Conservation (phyloP, 148 eudicot genomes). For the Rhododendron vialii region DNA sequence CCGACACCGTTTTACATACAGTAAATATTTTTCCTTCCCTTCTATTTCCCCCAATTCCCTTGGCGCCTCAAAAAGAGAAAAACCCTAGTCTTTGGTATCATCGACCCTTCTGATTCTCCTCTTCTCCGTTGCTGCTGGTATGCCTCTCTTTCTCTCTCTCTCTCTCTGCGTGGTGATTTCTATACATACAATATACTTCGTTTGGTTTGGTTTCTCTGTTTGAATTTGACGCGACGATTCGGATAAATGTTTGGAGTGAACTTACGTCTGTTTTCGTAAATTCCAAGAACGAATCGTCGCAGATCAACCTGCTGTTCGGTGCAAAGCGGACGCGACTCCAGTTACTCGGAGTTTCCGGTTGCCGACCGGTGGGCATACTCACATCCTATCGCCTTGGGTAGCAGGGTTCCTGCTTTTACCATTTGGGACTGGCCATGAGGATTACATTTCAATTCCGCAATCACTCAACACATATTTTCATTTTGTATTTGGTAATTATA, state of each 20-base stretch:
- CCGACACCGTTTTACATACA: no score
- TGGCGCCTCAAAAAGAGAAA: no score
- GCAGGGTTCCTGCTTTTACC: slow-evolving; percentile 40
- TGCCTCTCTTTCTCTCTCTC: not conserved
- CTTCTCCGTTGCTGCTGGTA: no score
- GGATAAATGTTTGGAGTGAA: slow-evolving; percentile 19
- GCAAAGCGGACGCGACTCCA: slow-evolving; percentile 16
- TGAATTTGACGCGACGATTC: not conserved
- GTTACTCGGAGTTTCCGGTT: slow-evolving; percentile 20
- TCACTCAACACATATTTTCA: not conserved
- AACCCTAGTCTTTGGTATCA: no score
- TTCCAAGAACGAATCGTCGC: slow-evolving; percentile 25
- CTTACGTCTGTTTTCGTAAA: slow-evolving; percentile 20
- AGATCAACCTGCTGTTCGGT: slow-evolving; percentile 13
- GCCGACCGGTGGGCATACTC: slow-evolving; percentile 22
- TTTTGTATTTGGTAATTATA: not conserved
- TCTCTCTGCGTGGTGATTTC: not conserved
- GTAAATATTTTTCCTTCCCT: no score
- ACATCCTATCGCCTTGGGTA: slow-evolving; percentile 56
- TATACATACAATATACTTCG: not conserved
- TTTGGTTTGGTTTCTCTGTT: not conserved
- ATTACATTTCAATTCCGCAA: slow-evolving; percentile 15
- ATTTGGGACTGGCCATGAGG: slow-evolving; percentile 51
- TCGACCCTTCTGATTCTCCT: no score
- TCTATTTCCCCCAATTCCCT: no score